phyloP scores from a whole-genome alignment of 805 yeast species.

The Yarrowia deformans region DNA sequence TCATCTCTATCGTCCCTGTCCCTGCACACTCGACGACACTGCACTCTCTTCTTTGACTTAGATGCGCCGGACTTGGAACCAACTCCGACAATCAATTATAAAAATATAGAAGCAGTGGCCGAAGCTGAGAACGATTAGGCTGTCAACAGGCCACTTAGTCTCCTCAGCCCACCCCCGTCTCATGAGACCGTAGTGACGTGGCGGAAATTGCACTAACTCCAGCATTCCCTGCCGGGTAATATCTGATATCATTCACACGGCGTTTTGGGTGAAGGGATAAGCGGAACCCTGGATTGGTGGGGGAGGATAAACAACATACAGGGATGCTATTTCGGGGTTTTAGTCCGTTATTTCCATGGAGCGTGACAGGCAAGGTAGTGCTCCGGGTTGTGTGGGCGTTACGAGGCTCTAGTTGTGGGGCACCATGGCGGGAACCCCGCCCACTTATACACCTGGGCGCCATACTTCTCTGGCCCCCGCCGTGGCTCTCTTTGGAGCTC shows the following conservation, averaged over 20 bases:
- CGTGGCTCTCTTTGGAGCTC: neutral
- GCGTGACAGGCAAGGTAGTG: neutral
- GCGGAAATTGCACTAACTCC: slow-evolving; percentile 14
- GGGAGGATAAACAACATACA: slow-evolving; percentile 30
- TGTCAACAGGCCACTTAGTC: neutral
- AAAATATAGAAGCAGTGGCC: neutral
- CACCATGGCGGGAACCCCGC: neutral
- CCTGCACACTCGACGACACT: slow-evolving; percentile 1
- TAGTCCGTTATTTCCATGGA: neutral
- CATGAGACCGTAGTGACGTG: slow-evolving; percentile 1
- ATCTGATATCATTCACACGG: slow-evolving; percentile 8
- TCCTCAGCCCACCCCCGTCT: neutral
- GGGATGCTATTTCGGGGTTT: slow-evolving; percentile 21
- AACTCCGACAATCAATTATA: slow-evolving; percentile 13
- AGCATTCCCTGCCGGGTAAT: slow-evolving; percentile 34
- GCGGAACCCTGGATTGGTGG: slow-evolving; percentile 26
- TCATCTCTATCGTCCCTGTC: slow-evolving; percentile 15
- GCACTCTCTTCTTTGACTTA: slow-evolving; percentile 22
- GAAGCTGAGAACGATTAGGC: neutral
- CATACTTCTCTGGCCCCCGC: neutral
- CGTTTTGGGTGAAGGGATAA: slow-evolving; percentile 18
- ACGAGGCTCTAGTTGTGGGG: neutral
- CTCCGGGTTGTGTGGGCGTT: neutral
- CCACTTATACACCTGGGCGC: neutral
- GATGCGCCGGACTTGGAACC: slow-evolving; percentile 25